Conservation (phyloP, 2,329 filamentous ascomycete species). For the Podosphaera leucotricha region DNA sequence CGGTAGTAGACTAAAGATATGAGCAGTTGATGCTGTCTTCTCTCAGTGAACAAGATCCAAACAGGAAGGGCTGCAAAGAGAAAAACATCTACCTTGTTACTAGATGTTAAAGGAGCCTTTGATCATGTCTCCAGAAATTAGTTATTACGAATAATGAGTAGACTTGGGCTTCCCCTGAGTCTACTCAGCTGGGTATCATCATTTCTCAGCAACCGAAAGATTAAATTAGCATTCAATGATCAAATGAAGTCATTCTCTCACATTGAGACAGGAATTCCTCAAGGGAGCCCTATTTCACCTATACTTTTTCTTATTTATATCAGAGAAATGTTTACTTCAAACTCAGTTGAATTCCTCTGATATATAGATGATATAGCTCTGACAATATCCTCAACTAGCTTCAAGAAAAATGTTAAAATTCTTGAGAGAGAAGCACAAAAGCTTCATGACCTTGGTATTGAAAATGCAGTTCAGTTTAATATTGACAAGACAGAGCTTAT, state of each 20-base stretch:
- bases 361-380: not conserved
- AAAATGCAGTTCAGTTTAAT: not conserved
- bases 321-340: not conserved
- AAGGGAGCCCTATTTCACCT: not conserved
- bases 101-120: not conserved
- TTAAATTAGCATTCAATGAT: not conserved
- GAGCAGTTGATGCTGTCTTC: not conserved
- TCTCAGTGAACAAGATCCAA: not conserved
- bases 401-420: slow-evolving; percentile 1
- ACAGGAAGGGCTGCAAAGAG: not conserved
- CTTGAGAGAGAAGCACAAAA: not conserved
- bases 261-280: not conserved
- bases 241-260: not conserved
- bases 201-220: not conserved
- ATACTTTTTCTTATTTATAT: not conserved
- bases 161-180: not conserved
- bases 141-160: not conserved
- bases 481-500: not conserved
- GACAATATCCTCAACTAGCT: not conserved
- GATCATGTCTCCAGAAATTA: not conserved
- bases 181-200: not conserved
- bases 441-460: not conserved
- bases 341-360: not conserved
- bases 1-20: not conserved
- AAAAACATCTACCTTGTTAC: not conserved